Percentiles rank a stretch among this genome's conserved stretches.
phyloP scores from a whole-genome alignment of 1,284 basidiomycete genomes.

The Bondarzewia mesenterica region DNA sequence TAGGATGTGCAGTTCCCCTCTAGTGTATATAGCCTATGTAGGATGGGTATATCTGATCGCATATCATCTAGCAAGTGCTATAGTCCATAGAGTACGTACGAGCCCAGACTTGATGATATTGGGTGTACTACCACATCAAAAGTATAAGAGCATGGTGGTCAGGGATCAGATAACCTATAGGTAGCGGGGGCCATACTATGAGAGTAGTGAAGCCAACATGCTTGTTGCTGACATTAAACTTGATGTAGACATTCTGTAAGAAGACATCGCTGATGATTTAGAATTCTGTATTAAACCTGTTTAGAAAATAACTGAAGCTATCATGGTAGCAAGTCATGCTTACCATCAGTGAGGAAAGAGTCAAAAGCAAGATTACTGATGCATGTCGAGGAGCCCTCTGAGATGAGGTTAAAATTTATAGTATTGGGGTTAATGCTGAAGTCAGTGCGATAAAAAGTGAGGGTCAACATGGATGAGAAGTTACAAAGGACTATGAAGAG shows the following conservation, averaged over 20 bases:
- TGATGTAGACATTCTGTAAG: conserved; percentile 17
- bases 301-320: background rate
- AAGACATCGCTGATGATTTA: conserved; percentile 14
- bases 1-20: too few species aligned
- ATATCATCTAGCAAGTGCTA: too few species aligned
- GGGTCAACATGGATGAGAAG: conserved; percentile 9
- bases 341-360: background rate
- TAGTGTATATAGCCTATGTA: too few species aligned
- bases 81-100: too few species aligned
- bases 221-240: conserved; percentile 16
- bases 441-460: conserved; percentile 15
- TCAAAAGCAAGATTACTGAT: conserved; percentile 14
- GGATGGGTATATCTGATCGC: too few species aligned
- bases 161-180: too few species aligned
- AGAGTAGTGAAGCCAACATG: conserved; percentile 19
- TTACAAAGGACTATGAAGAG: conserved; percentile 17
- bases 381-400: conserved; percentile 12
- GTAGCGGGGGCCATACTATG: too few species aligned
- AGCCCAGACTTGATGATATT: too few species aligned
- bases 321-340: background rate
- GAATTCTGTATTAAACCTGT: conserved; percentile 7
- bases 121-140: too few species aligned
- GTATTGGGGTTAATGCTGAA: conserved; percentile 14
- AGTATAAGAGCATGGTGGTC: too few species aligned
- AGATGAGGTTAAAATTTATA: conserved; percentile 15